Evolutionary conservation across 2,329 filamentous ascomycete genomes (phyloP).

Genomic region (Ceratocystis smalleyi): DNA sequence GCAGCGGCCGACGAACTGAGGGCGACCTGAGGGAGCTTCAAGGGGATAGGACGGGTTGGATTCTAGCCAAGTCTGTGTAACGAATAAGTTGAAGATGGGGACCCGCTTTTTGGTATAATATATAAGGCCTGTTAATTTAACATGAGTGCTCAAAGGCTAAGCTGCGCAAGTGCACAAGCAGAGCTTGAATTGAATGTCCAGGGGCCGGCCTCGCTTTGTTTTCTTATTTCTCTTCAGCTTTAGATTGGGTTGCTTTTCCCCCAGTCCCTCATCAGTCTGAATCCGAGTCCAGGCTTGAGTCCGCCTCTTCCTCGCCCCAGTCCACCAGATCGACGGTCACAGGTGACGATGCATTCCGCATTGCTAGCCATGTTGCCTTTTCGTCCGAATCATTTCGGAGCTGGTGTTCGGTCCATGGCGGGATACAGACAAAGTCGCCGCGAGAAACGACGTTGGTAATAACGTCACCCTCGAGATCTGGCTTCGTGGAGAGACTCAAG

Average conservation of each 20-base stretch:
- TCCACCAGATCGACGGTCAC: slow-evolving; percentile 46
- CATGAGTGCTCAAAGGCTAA: background rate
- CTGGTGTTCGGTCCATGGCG: slow-evolving; percentile 56
- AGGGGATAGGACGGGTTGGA: background rate
- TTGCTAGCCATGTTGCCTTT: slow-evolving; percentile 50
- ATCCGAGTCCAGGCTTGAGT: slow-evolving; percentile 17
- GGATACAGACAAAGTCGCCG: slow-evolving; percentile 56
- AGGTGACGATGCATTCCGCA: slow-evolving; percentile 44
- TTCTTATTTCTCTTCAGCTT: background rate
- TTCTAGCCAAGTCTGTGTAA: background rate
- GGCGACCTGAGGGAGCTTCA: background rate
- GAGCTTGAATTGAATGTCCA: background rate
- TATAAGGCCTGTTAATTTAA: background rate
- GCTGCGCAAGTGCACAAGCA: background rate
- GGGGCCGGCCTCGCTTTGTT: background rate
- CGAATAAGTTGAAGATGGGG: background rate
- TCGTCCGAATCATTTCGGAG: slow-evolving; percentile 47
- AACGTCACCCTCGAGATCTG: slow-evolving; percentile 35
- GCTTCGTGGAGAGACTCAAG: slow-evolving; percentile 43
- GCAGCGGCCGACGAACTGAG: slow-evolving; percentile 26
- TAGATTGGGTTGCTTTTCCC: too few species aligned
- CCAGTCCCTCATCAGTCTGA: background rate
- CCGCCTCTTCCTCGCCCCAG: slow-evolving; percentile 39
- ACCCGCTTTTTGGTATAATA: background rate
- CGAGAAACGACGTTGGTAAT: slow-evolving; percentile 41